A percentile compares a stretch with the other conserved stretches of the same genome.
phyloP scores from a whole-genome alignment of 257 asterid genomes.

The Solanum okadae region DNA sequence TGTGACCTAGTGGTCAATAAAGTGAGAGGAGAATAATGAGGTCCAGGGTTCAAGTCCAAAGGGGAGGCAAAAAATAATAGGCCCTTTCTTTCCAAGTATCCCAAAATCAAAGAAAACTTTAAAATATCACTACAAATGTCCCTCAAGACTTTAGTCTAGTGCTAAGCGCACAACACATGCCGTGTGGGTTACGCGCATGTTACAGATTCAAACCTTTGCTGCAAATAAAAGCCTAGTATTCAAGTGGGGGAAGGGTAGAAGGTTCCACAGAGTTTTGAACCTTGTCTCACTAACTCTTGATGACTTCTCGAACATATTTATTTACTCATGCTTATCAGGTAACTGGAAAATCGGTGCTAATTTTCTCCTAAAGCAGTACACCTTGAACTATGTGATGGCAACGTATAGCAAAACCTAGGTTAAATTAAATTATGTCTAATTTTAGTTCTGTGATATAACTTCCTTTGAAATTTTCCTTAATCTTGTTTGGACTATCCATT shows the following conservation, averaged over 20 bases:
- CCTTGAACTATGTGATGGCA: slow-evolving; percentile 68
- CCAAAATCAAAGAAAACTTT: background rate
- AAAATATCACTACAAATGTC: background rate
- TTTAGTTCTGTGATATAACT: background rate
- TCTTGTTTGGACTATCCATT: background rate
- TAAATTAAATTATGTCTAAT: background rate
- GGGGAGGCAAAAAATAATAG: background rate
- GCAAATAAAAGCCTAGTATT: background rate
- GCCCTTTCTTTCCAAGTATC: background rate
- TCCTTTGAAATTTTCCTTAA: background rate
- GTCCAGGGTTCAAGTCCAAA: background rate
- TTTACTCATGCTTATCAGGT: slow-evolving; percentile 30
- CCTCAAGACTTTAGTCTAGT: background rate
- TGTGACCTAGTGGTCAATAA: background rate
- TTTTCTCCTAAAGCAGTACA: slow-evolving; percentile 42
- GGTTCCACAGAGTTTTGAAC: background rate
- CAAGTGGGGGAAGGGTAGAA: background rate
- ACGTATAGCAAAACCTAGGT: slow-evolving; percentile 84
- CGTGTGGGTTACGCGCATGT: background rate
- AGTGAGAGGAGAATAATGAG: background rate
- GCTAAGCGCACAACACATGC: background rate
- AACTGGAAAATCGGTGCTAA: slow-evolving; percentile 57
- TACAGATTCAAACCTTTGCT: background rate
- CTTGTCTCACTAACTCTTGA: no score
- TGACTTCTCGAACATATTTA: background rate